phyloP scores from a whole-genome alignment of 2,329 filamentous ascomycete genomes.

The Phyllachora maydis region DNA sequence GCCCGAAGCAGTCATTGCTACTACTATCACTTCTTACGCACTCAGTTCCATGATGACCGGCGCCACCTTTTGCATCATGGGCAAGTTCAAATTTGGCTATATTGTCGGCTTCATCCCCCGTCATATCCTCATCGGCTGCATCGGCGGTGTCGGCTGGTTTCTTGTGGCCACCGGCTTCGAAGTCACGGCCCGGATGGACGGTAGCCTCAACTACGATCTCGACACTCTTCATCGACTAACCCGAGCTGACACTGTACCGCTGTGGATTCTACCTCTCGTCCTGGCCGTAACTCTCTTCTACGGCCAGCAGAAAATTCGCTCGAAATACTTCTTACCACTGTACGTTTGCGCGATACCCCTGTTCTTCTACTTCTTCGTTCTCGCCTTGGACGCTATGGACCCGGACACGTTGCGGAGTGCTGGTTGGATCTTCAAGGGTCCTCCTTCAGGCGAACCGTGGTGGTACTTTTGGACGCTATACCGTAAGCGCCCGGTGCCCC shows the following conservation, averaged over 20 bases:
- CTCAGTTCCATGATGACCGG: slow-evolving; percentile 83
- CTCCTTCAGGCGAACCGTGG: slow-evolving; percentile 72
- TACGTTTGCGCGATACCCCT: slow-evolving; percentile 68
- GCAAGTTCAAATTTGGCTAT: slow-evolving; percentile 69
- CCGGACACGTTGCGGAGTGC: slow-evolving; percentile 43
- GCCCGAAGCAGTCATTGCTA: slow-evolving; percentile 73
- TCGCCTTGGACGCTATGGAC: slow-evolving; percentile 45
- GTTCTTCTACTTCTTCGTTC: slow-evolving; percentile 60
- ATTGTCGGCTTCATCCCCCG: slow-evolving; percentile 93
- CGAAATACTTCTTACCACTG: slow-evolving; percentile 66
- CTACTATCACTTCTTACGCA: slow-evolving; percentile 80
- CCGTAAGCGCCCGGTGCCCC: slow-evolving; percentile 38
- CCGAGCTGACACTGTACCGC: slow-evolving; percentile 48
- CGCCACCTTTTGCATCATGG: slow-evolving; percentile 78
- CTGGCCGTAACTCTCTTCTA: slow-evolving; percentile 60
- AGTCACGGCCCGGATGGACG: slow-evolving; percentile 74
- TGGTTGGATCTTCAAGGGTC: slow-evolving; percentile 86
- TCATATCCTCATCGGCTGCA: slow-evolving; percentile 91
- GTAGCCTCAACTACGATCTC: slow-evolving; percentile 64
- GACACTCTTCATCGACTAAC: slow-evolving; percentile 59
- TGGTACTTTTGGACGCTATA: slow-evolving; percentile 97
- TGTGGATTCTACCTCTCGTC: slow-evolving; percentile 66
- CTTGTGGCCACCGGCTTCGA: slow-evolving; percentile 80
- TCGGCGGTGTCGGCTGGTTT: slow-evolving; percentile 93
- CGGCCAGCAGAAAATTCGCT: slow-evolving; percentile 55